Percentiles rank a stretch among this genome's conserved stretches.
Evolutionary conservation across 1,284 basidiomycete genomes (phyloP).

Genomic region (Austroboletus novae-zelandiae): DNA sequence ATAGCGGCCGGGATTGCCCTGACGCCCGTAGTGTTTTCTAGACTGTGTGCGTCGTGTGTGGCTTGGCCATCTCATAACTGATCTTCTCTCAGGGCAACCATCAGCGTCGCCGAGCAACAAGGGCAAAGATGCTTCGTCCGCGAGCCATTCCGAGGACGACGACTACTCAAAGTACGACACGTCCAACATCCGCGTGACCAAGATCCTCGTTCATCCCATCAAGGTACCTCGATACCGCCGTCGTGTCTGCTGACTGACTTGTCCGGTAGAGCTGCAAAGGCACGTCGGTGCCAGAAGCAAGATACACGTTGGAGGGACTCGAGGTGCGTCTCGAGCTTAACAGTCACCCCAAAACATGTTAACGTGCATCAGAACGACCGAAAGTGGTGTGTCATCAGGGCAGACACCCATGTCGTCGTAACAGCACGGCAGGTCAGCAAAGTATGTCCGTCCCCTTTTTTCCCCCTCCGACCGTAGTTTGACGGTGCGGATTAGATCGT

Average conservation of each 20-base stretch:
- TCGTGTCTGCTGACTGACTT: no score
- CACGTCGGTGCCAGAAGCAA: conserved; percentile 52
- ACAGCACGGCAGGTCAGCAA: conserved; percentile 64
- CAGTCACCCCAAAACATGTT: background rate
- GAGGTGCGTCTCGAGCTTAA: conserved; percentile 44
- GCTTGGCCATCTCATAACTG: background rate
- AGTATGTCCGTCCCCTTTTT: conserved; percentile 36
- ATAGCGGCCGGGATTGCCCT: conserved; percentile 11
- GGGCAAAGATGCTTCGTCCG: background rate
- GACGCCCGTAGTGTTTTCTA: conserved; percentile 11
- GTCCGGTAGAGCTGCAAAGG: conserved; percentile 57
- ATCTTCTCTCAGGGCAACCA: conserved; percentile 9
- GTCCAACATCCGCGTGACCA: conserved; percentile 49
- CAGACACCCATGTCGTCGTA: conserved; percentile 48
- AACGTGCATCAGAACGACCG: conserved; percentile 56
- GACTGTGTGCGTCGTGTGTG: conserved; percentile 11
- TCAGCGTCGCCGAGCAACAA: background rate
- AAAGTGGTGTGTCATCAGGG: conserved; percentile 65
- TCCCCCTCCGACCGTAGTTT: background rate
- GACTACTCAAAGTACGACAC: conserved; percentile 26
- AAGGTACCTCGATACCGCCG: conserved; percentile 41
- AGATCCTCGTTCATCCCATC: conserved; percentile 66
- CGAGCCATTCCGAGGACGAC: background rate
- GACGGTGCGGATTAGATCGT: conserved; percentile 51
- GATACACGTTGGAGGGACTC: conserved; percentile 60